These are phyloP conservation scores for Saururus chinensis DNA, from an alignment of 164 flowering plant species.

Conservation along the genomic window DNA sequence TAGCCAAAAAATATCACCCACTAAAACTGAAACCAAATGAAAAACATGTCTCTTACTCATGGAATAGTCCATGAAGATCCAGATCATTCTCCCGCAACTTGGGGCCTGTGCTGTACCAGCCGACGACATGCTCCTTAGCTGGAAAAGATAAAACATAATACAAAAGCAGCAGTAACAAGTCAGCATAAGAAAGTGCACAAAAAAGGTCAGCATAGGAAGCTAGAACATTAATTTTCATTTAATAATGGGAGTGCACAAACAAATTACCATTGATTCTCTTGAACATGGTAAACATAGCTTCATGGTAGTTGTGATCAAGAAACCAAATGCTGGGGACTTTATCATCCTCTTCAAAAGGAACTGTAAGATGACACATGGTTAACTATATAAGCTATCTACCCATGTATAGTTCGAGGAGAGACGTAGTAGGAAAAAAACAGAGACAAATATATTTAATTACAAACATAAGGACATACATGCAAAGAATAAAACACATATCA, in stretches of 20 bases:
- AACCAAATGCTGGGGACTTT: conserved; percentile 95
- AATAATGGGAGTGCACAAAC: not conserved
- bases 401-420: no score
- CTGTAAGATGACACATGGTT: conserved; percentile 29
- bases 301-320: conserved; percentile 98
- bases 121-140: conserved; percentile 99
- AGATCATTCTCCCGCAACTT: conserved; percentile 90
- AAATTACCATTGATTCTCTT: conserved; percentile 86
- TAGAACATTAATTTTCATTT: not conserved
- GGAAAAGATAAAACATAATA: conserved; percentile 15
- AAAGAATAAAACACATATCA: not conserved
- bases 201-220: not conserved
- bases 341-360: conserved; percentile 98
- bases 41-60: conserved; percentile 45
- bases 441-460: no score
- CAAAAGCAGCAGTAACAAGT: no score
- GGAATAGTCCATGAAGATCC: conserved; percentile 65
- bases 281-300: conserved; percentile 96
- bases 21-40: not conserved
- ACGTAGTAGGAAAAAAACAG: not conserved
- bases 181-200: not conserved
- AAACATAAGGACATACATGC: not conserved
- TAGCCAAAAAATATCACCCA: not conserved
- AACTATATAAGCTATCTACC: not conserved
- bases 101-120: conserved; percentile 99